Evolutionary conservation across 768 basidiomycete species (phyloP).

Genomic region (Chalciporus chontae): DNA sequence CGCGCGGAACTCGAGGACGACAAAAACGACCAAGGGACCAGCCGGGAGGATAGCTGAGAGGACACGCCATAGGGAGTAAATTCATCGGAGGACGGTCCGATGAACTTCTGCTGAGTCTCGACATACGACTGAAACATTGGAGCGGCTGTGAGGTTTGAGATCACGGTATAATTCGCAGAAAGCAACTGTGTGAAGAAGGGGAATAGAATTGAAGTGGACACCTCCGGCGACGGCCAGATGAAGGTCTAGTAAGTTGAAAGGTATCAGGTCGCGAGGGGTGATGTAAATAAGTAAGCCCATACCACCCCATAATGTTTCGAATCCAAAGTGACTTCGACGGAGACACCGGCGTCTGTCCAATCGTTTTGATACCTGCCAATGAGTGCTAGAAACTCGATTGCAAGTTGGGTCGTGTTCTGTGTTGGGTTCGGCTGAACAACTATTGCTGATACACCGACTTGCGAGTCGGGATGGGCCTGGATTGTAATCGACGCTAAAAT

Average conservation of each 20-base stretch:
- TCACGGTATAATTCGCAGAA: not conserved
- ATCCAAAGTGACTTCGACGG: not conserved
- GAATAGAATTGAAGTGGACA: not conserved
- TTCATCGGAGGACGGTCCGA: not conserved
- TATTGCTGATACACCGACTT: not conserved
- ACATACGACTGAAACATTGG: not conserved
- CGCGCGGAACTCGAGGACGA: not conserved
- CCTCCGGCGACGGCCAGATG: not conserved
- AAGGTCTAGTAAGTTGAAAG: not conserved
- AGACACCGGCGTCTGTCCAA: not conserved
- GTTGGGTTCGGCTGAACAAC: not conserved
- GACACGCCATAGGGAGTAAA: not conserved
- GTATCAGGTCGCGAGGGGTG: too few species aligned
- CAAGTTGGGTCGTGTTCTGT: slow-evolving; percentile 1
- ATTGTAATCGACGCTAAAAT: slow-evolving; percentile 1
- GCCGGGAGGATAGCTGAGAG: slow-evolving; percentile 1
- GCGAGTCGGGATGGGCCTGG: not conserved
- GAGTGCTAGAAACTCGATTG: slow-evolving; percentile 1
- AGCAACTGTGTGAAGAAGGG: slow-evolving; percentile 1
- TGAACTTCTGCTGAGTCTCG: not conserved
- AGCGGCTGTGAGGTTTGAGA: not conserved
- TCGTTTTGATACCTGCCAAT: slow-evolving; percentile 1
- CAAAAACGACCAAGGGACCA: slow-evolving; percentile 3
- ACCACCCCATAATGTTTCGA: not conserved
- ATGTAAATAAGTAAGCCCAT: too few species aligned